Base-by-base conservation (phyloP, 768 basidiomycete genomes). In the Pholiota molesta region DNA sequence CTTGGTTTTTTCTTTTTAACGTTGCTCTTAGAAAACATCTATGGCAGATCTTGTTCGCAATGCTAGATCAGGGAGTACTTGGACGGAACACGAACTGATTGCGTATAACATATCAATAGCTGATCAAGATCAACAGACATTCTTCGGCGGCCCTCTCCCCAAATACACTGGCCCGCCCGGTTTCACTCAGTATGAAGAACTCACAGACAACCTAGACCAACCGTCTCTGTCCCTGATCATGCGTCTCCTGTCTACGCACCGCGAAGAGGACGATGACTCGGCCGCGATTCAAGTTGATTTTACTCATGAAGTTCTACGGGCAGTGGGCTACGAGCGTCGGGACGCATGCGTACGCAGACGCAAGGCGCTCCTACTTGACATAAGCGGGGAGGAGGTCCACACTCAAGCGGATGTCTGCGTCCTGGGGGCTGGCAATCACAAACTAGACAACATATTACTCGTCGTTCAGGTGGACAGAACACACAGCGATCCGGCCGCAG, bases 231-330 rank as follows among this genome's bases (percentile, higher is more conserved):
- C 68, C 39, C 39, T 74, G 11, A 40, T 74, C 11, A 37, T 29
- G 3, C 21, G 26, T 37, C 53, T 73, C 61, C 42, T 1, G 8
- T 14, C n/a, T 19, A 44, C n/a, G n/a, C n/a, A 44, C 1, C 2
- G 3, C 5, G 66, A 70, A 21, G 70, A 71, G 2, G 69, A 65
- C 8, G 71, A 69, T 21, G 73, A 75, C 59, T 69, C 74, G n/a
- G 73, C 75, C 28, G 78, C 77, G 17, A n/a, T n/a, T n/a, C n/a
- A n/a, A n/a, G 67, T 68, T 45, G 75, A 78, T 63, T 77, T 79
- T 60, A 62, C 65, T 3, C 68, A 72, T 14, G 33, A 61, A 13
- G 71, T 78, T 33, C 69, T 79, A 5, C 33, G 54, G 9, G 39
- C 51, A 14, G 42, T 73, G 29, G 68, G 37, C 37, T 76, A 75